Conservation (phyloP, 495 filamentous ascomycete genomes). For the Penicillium robsamsonii region DNA sequence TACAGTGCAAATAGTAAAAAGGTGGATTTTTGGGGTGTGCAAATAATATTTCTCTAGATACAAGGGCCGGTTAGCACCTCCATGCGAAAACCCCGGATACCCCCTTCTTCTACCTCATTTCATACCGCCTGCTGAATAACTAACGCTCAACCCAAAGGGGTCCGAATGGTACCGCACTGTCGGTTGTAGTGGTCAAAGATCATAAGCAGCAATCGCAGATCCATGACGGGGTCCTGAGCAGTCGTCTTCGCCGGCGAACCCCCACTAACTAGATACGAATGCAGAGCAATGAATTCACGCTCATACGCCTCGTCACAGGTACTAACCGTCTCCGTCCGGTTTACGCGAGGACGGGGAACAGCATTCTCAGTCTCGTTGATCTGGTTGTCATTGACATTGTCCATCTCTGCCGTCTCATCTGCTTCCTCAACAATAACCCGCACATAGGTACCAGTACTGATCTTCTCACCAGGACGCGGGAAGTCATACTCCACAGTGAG, state of each 20-base stretch:
- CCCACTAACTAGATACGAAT: constrained; percentile 43
- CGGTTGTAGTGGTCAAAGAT: constrained; percentile 45
- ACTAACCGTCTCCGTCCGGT: constrained; percentile 36
- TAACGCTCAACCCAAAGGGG: constrained; percentile 34
- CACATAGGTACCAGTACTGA: constrained; percentile 40
- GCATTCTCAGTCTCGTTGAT: constrained; percentile 3
- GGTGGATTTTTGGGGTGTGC: too few relatives aligned
- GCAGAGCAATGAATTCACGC: constrained; percentile 48
- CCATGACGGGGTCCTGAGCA: constrained; percentile 46
- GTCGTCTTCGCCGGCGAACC: constrained; percentile 47
- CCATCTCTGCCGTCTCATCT: constrained; percentile 20
- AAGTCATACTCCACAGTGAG: constrained; percentile 50
- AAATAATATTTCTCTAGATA: too few relatives aligned
- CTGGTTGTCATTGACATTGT: constrained; percentile 1
- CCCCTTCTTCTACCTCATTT: background rate
- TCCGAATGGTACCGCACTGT: constrained; percentile 44
- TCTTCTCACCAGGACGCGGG: constrained; percentile 38
- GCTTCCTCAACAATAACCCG: constrained; percentile 49
- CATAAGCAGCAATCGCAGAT: constrained; percentile 39
- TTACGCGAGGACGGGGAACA: constrained; percentile 10
- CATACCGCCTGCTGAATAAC: background rate
- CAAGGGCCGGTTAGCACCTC: too few relatives aligned
- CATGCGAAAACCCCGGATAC: too few relatives aligned
- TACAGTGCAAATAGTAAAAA: too few relatives aligned
- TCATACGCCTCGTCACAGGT: constrained; percentile 54